phyloP scores from a whole-genome alignment of 2,329 filamentous ascomycete genomes.

The Fusarium falciforme region DNA sequence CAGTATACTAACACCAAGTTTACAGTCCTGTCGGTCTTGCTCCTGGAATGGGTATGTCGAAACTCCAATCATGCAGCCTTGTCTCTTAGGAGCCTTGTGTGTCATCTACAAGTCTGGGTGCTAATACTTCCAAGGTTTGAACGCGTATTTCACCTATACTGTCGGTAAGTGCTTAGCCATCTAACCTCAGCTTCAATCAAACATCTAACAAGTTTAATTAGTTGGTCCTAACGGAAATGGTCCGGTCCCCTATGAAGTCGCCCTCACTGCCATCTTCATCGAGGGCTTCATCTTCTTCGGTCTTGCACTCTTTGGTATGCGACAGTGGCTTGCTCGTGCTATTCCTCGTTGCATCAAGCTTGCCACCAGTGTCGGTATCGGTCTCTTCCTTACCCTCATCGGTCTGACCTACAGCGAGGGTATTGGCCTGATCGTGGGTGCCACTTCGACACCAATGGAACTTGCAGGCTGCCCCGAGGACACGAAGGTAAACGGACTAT shows the following conservation, averaged over 20 bases:
- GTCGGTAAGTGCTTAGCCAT: constrained; percentile 45
- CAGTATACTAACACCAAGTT: constrained; percentile 4
- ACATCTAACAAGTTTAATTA: constrained; percentile 32
- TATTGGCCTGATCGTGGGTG: constrained; percentile 81
- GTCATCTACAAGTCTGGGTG: background rate
- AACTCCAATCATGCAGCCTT: background rate
- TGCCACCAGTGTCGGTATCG: constrained; percentile 86
- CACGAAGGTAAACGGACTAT: constrained; percentile 56
- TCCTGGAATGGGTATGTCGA: constrained; percentile 55
- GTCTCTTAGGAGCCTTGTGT: background rate
- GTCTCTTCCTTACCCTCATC: constrained; percentile 82
- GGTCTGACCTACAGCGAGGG: constrained; percentile 84
- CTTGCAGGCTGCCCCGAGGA: constrained; percentile 76
- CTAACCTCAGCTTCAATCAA: background rate
- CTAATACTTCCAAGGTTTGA: constrained; percentile 63
- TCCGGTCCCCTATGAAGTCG: constrained; percentile 78
- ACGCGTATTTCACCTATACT: constrained; percentile 88
- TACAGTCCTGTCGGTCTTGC: constrained; percentile 52
- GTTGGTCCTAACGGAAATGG: constrained; percentile 83
- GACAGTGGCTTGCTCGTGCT: constrained; percentile 87
- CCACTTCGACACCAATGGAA: constrained; percentile 74
- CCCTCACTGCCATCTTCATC: constrained; percentile 87
- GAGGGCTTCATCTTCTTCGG: constrained; percentile 88
- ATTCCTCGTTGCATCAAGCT: constrained; percentile 89
- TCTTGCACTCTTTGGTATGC: constrained; percentile 82